phyloP scores from a whole-genome alignment of 345 rosid species.

The Melastoma malabathricum region DNA sequence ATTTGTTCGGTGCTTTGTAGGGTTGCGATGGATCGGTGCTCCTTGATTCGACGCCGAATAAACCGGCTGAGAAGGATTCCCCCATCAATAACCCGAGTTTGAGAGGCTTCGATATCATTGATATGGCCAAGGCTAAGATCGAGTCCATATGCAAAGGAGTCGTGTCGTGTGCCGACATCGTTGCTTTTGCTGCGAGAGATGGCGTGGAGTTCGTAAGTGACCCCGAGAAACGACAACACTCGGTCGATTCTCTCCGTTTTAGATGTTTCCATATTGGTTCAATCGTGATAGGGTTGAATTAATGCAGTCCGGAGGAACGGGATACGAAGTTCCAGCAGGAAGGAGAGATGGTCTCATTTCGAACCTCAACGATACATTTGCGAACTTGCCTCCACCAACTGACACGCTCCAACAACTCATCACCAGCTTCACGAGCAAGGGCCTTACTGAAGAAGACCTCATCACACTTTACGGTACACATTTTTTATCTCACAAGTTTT shows the following conservation, averaged over 20 bases:
- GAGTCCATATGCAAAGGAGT: conserved; percentile 19
- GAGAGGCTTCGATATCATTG: conserved; percentile 29
- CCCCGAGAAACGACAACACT: no score
- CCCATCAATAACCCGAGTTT: conserved; percentile 18
- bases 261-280: no score
- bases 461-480: conserved; percentile 3
- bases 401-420: neutral
- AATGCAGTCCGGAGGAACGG: conserved; percentile 6
- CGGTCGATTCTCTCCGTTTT: no score
- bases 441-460: conserved; percentile 4
- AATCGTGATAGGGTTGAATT: no score
- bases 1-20: conserved; percentile 1
- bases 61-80: conserved; percentile 17
- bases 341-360: conserved; percentile 34
- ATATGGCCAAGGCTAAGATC: conserved; percentile 16
- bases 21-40: conserved; percentile 36
- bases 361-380: conserved; percentile 2
- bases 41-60: conserved; percentile 11
- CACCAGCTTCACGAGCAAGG: conserved; percentile 3
- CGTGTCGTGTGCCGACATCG: conserved; percentile 33
- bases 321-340: conserved; percentile 22
- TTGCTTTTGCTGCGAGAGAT: conserved; percentile 29
- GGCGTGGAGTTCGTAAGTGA: conserved; percentile 5
- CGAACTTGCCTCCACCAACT: conserved; percentile 16
- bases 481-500: no score